Evolutionary conservation across 73 alveolate genomes (phyloP).

Genomic region (Stentor roeselii): DNA sequence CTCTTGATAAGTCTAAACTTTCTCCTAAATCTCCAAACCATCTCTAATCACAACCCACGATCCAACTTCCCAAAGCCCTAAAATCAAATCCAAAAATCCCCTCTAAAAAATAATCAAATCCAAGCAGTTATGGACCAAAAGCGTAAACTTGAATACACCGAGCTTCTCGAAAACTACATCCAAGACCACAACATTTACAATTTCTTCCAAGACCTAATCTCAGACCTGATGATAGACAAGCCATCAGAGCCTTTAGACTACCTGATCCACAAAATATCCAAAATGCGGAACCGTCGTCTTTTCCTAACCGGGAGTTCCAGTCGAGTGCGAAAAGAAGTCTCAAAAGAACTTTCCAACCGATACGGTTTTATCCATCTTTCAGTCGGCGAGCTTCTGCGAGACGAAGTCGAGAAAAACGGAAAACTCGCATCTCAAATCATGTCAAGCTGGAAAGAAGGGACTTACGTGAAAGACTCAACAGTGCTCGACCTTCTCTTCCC

Average conservation of each 20-base stretch:
- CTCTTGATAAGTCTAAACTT: no score
- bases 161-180: constrained; percentile 77
- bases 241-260: constrained; percentile 94
- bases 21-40: no score
- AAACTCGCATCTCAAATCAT: background rate
- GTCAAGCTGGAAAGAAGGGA: background rate
- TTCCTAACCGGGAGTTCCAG: constrained; percentile 9
- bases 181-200: constrained; percentile 86
- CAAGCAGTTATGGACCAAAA: constrained; percentile 76
- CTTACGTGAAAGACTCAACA: constrained; percentile 63
- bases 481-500: constrained; percentile 75
- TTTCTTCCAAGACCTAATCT: constrained; percentile 77
- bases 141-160: constrained; percentile 72
- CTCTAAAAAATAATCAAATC: no score
- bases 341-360: background rate
- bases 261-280: constrained; percentile 67
- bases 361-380: background rate
- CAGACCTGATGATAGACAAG: constrained; percentile 74
- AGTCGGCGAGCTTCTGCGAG: background rate
- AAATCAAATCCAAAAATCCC: no score
- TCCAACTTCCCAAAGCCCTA: no score
- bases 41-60: no score
- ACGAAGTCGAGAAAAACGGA: constrained; percentile 1
- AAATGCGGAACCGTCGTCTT: constrained; percentile 58
- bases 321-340: background rate